phyloP scores from a whole-genome alignment of 2,329 filamentous ascomycete species.

The Sporothrix pallida region DNA sequence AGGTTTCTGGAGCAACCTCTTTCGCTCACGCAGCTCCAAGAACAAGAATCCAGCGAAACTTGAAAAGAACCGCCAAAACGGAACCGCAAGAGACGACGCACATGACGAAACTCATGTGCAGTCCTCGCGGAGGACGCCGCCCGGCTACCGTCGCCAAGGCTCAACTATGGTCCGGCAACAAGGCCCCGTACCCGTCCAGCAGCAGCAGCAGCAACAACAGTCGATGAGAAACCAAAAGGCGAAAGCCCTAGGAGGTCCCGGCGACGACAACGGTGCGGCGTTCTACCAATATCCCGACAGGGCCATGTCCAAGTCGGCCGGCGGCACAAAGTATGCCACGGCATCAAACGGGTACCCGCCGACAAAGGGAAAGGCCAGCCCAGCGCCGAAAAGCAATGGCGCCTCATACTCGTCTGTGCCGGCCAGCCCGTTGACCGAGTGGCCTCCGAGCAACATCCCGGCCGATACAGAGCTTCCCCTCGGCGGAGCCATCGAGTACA shows the following conservation, averaged over 20 bases:
- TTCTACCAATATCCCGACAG: constrained; percentile 27
- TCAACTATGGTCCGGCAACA: constrained; percentile 23
- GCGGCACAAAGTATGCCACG: neutral
- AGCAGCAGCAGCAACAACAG: neutral
- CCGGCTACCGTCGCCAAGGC: neutral
- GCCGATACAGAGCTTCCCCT: constrained; percentile 58
- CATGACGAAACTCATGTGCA: constrained; percentile 40
- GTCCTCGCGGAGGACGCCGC: neutral
- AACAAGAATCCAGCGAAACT: constrained; percentile 44
- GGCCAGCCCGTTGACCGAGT: constrained; percentile 54
- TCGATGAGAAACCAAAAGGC: constrained; percentile 2
- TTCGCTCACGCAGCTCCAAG: constrained; percentile 55
- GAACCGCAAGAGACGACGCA: constrained; percentile 34
- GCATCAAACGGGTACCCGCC: neutral
- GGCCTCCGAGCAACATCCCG: constrained; percentile 62
- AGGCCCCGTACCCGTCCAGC: constrained; percentile 17
- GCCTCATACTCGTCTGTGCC: constrained; percentile 41
- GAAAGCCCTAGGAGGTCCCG: neutral
- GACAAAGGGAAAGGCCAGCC: neutral
- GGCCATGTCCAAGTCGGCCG: constrained; percentile 10
- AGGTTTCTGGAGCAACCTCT: constrained; percentile 55
- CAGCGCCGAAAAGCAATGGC: constrained; percentile 45
- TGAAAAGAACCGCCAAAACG: constrained; percentile 44
- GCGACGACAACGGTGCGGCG: neutral
- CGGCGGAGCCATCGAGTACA: constrained; percentile 61